A percentile compares a stretch with the other conserved stretches of the same genome.
phyloP scores from a whole-genome alignment of 495 filamentous ascomycete species.

The Haplographium delicatum region DNA sequence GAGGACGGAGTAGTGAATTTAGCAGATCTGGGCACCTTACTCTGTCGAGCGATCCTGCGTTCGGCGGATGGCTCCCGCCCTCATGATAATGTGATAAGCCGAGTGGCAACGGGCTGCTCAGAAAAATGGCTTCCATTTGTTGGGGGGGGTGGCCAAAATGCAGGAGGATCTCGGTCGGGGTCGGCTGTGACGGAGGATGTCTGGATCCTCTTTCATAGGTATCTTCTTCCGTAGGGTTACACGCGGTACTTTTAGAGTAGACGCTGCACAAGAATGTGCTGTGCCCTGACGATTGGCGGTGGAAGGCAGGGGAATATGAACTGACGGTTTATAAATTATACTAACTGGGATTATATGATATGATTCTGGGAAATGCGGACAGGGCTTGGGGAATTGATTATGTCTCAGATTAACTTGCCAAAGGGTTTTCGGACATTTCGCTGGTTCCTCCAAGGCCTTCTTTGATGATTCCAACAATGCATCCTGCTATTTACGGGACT shows the following conservation, averaged over 20 bases:
- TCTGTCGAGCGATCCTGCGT: too few relatives aligned
- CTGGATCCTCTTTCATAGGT: neutral
- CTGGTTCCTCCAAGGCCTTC: too few relatives aligned
- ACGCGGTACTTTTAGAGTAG: neutral
- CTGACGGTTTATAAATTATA: neutral
- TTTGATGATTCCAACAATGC: too few relatives aligned
- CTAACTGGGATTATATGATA: neutral
- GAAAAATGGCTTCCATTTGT: neutral
- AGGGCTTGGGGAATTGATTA: neutral
- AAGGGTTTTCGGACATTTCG: neutral
- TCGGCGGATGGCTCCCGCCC: too few relatives aligned
- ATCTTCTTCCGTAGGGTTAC: constrained; percentile 2
- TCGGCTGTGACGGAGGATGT: constrained; percentile 2
- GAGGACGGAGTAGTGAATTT: too few relatives aligned
- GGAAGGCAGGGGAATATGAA: neutral
- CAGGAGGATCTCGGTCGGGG: neutral
- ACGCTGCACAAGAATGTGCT: neutral
- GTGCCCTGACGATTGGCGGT: neutral
- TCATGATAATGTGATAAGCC: neutral
- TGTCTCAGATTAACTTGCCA: neutral
- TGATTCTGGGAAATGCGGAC: neutral
- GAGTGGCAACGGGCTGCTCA: neutral
- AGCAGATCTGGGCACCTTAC: too few relatives aligned
- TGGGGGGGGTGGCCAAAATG: neutral
- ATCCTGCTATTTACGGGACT: neutral